Conservation (phyloP, 768 basidiomycete species). For the Boletus sp. region DNA sequence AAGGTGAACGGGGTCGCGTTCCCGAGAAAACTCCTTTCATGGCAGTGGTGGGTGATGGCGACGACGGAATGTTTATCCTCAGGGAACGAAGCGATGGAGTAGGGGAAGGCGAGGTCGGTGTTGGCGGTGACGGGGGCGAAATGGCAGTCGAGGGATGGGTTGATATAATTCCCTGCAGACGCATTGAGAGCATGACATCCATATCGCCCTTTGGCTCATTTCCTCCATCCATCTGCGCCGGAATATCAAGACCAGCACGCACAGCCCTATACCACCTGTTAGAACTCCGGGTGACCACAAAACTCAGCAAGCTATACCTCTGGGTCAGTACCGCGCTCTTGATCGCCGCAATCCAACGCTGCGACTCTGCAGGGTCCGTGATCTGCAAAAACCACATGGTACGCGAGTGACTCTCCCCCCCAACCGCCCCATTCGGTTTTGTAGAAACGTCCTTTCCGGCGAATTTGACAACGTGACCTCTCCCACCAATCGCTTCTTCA, state of each 20-base stretch:
- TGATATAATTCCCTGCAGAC: conserved; percentile 55
- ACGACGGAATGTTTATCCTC: conserved; percentile 16
- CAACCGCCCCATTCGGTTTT: conserved; percentile 24
- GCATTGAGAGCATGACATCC: conserved; percentile 82
- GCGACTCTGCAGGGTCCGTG: conserved; percentile 54
- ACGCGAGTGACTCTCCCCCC: conserved; percentile 1
- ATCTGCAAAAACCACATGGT: conserved; percentile 65
- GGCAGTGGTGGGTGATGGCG: conserved; percentile 12
- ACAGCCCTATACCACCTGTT: conserved; percentile 46
- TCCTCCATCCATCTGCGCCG: conserved; percentile 38
- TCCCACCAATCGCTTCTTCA: conserved; percentile 47
- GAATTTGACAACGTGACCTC: conserved; percentile 59
- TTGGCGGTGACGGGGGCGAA: conserved; percentile 11
- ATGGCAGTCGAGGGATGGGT: conserved; percentile 17
- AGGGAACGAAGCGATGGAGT: conserved; percentile 29
- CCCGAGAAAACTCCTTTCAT: conserved; percentile 25
- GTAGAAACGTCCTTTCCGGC: conserved; percentile 60
- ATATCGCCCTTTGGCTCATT: conserved; percentile 74
- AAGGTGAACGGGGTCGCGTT: conserved; percentile 27
- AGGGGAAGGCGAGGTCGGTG: conserved; percentile 27
- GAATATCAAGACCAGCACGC: conserved; percentile 60
- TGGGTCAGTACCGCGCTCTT: conserved; percentile 71
- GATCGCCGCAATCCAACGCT: conserved; percentile 73
- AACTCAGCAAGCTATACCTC: conserved; percentile 40
- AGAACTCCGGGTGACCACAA: neutral